Conservation (phyloP, 2,329 filamentous ascomycete genomes). For the Alternaria longipes region DNA sequence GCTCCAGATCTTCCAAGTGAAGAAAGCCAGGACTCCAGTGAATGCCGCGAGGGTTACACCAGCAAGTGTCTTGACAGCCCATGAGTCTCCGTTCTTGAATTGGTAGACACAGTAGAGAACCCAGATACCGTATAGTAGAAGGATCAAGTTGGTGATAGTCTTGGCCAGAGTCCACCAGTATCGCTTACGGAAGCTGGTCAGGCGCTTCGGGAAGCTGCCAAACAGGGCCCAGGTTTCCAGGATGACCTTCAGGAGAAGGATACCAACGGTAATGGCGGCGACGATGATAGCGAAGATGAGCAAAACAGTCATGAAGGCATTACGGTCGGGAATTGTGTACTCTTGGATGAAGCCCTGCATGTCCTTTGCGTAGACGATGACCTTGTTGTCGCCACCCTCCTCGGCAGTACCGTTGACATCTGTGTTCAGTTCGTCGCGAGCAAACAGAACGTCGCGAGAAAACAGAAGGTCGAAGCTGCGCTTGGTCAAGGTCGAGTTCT, state of each 20-base stretch:
- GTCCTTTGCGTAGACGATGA: constrained; percentile 70
- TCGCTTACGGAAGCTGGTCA: constrained; percentile 88
- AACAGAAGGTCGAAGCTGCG: constrained; percentile 62
- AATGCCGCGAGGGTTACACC: constrained; percentile 82
- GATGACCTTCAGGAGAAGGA: constrained; percentile 89
- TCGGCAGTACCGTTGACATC: constrained; percentile 52
- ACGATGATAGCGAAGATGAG: constrained; percentile 88
- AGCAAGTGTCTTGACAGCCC: constrained; percentile 87
- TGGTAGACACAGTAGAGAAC: constrained; percentile 96
- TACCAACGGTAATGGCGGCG: constrained; percentile 81
- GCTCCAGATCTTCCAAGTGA: constrained; percentile 82
- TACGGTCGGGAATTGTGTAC: constrained; percentile 83
- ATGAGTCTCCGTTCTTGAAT: constrained; percentile 91
- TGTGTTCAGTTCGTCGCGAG: constrained; percentile 59
- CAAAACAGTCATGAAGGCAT: constrained; percentile 96
- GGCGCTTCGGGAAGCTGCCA: constrained; percentile 80
- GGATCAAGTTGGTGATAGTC: constrained; percentile 86
- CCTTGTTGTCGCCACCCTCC: constrained; percentile 52
- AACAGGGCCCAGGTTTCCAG: constrained; percentile 93
- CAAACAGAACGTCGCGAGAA: constrained; percentile 62
- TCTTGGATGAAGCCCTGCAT: constrained; percentile 86
- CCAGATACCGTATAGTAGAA: constrained; percentile 94
- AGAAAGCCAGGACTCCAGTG: constrained; percentile 81
- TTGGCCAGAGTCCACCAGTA: constrained; percentile 95
- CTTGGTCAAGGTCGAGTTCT: constrained; percentile 64